These are phyloP conservation scores for Thelonectria blattea DNA, from an alignment of 2,329 filamentous ascomycete species.

Conservation along the genomic window DNA sequence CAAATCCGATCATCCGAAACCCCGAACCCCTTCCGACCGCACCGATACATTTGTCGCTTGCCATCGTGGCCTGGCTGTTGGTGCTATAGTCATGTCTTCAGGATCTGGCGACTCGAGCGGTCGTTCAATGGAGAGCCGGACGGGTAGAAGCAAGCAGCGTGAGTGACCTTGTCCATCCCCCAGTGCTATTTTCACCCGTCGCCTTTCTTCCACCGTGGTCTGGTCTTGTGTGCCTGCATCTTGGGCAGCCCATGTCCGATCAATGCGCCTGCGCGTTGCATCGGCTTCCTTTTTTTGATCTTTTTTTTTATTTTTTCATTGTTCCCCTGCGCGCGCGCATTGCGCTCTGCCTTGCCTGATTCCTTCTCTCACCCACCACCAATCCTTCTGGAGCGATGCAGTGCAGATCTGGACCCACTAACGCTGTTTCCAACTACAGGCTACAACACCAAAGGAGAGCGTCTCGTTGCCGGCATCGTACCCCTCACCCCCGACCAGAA, in stretches of 20 bases:
- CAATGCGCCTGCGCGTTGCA: background rate
- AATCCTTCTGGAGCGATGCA: constrained; percentile 7
- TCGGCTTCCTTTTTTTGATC: background rate
- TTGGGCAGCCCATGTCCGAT: background rate
- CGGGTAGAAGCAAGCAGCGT: constrained; percentile 82
- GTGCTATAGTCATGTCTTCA: constrained; percentile 36
- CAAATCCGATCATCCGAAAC: constrained; percentile 28
- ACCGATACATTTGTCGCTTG: constrained; percentile 24
- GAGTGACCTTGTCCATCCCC: constrained; percentile 51
- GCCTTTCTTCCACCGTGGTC: constrained; percentile 11
- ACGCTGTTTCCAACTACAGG: constrained; percentile 59
- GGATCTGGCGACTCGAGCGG: constrained; percentile 45
- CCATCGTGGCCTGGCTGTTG: constrained; percentile 38
- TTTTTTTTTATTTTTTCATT: background rate
- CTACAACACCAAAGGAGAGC: constrained; percentile 90
- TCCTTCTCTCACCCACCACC: constrained; percentile 9
- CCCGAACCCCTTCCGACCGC: constrained; percentile 21
- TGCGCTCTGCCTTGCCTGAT: constrained; percentile 20
- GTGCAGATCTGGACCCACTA: constrained; percentile 22
- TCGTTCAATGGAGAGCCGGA: constrained; percentile 74
- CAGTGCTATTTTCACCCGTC: constrained; percentile 16
- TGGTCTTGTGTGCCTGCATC: constrained; percentile 11
- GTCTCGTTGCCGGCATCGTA: constrained; percentile 93
- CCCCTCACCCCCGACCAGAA: constrained; percentile 85
- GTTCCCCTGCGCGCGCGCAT: background rate